These are phyloP conservation scores for Hyaloperonospora arabidopsidis DNA, from an alignment of 352 stramenopile species.

Conservation along the genomic window DNA sequence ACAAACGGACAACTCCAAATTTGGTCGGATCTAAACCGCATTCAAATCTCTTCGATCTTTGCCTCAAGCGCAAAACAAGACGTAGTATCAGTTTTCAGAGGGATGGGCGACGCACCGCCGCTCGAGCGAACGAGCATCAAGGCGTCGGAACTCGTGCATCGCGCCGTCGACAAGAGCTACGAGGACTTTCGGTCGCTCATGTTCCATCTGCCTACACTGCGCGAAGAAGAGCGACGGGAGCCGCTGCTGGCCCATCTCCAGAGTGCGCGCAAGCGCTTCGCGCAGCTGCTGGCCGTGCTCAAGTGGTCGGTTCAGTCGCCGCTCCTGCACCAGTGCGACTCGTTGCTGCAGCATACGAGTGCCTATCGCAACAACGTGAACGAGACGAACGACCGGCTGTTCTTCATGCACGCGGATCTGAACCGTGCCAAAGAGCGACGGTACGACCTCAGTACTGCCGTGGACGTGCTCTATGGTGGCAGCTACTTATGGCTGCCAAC, in stretches of 20 bases:
- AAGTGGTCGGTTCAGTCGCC: constrained; percentile 84
- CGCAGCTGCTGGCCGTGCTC: constrained; percentile 66
- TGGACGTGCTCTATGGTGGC: constrained; percentile 73
- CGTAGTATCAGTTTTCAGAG: too few species aligned
- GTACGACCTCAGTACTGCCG: constrained; percentile 75
- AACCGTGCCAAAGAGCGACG: constrained; percentile 70
- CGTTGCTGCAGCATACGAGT: constrained; percentile 48
- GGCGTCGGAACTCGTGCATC: constrained; percentile 69
- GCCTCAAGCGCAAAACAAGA: too few species aligned
- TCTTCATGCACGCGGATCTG: constrained; percentile 80
- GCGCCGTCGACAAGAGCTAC: constrained; percentile 77
- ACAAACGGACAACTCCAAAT: too few species aligned
- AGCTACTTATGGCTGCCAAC: constrained; percentile 69
- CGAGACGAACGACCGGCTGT: constrained; percentile 78
- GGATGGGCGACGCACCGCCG: constrained; percentile 69
- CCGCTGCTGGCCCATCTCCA: constrained; percentile 57
- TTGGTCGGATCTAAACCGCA: too few species aligned
- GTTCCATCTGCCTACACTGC: constrained; percentile 57
- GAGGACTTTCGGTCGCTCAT: constrained; percentile 71
- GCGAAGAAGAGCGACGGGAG: constrained; percentile 67
- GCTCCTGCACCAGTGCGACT: constrained; percentile 64
- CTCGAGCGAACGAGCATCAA: constrained; percentile 51
- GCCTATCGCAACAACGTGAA: constrained; percentile 68
- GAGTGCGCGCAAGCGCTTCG: constrained; percentile 59
- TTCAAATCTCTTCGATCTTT: too few species aligned